phyloP scores from a whole-genome alignment of 1,284 basidiomycete genomes.

The Cystobasidium slooffiae region DNA sequence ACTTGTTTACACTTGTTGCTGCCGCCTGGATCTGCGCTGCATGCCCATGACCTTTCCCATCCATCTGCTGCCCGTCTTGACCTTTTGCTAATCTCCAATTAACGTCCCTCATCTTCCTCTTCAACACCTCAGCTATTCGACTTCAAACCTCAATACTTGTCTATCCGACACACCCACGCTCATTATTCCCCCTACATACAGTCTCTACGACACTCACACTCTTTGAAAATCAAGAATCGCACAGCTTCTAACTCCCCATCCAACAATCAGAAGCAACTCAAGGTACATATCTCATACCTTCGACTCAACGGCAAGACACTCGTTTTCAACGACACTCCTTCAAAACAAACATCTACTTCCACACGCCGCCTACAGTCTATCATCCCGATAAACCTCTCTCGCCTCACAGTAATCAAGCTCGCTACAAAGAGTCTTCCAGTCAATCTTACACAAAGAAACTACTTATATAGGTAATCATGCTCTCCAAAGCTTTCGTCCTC shows the following conservation, averaged over 20 bases:
- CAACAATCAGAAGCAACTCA: background rate
- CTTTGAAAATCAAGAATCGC: conserved; percentile 9
- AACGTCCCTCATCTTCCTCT: conserved; percentile 2
- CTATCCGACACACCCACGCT: conserved; percentile 20
- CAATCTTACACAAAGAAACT: background rate
- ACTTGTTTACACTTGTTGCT: conserved; percentile 19
- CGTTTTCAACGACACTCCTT: conserved; percentile 26
- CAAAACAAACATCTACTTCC: conserved; percentile 7
- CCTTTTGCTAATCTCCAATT: conserved; percentile 9
- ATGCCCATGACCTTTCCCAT: background rate
- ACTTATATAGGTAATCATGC: conserved; percentile 19
- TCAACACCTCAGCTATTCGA: conserved; percentile 11
- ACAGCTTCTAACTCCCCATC: background rate
- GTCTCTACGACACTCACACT: conserved; percentile 43
- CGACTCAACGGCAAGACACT: conserved; percentile 33
- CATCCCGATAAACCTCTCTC: conserved; percentile 28
- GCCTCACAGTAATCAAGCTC: conserved; percentile 19
- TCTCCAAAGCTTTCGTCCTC: conserved; percentile 24
- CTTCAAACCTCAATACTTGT: conserved; percentile 13
- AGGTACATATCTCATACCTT: conserved; percentile 2
- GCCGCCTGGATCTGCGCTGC: conserved; percentile 1
- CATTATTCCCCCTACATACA: conserved; percentile 31
- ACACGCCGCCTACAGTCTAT: background rate
- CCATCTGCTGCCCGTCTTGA: background rate
- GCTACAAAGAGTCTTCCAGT: conserved; percentile 23